Conservation (phyloP, 805 yeast species). For the Candida khao-thaluensis region DNA sequence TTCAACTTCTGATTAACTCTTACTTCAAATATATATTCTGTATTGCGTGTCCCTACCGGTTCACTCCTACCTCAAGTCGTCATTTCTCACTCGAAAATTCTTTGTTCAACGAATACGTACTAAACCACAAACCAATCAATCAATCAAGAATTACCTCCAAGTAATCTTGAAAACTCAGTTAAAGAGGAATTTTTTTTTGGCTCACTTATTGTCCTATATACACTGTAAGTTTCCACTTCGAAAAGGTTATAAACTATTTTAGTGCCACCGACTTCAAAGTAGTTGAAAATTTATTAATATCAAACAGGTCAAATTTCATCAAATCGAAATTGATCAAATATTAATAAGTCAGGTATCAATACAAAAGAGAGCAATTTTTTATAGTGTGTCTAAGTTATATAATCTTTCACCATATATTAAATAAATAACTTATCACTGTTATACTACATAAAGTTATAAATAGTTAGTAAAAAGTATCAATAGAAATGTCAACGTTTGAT, state of each 20-base stretch:
- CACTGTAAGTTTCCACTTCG: too few species aligned
- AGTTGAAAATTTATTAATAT: too few species aligned
- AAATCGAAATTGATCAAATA: too few species aligned
- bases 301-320: too few species aligned
- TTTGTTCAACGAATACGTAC: background rate
- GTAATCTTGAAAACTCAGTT: too few species aligned
- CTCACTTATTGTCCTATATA: too few species aligned
- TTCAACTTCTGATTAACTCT: too few species aligned
- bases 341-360: background rate
- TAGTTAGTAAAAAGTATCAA: constrained; percentile 1
- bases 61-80: background rate
- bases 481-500: constrained; percentile 49
- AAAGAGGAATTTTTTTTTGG: background rate
- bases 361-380: too few species aligned
- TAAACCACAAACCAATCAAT: background rate
- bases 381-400: constrained; percentile 10
- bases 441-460: background rate
- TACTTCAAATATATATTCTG: too few species aligned
- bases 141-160: background rate
- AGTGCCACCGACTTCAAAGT: too few species aligned
- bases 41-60: background rate
- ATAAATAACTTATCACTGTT: constrained; percentile 10
- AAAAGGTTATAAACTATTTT: too few species aligned
- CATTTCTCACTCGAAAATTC: too few species aligned
- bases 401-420: constrained; percentile 9